Evolutionary conservation across 225 moss, liverwort and hornwort species (phyloP).

Genomic region (Rhytidiadelphus loreus): DNA sequence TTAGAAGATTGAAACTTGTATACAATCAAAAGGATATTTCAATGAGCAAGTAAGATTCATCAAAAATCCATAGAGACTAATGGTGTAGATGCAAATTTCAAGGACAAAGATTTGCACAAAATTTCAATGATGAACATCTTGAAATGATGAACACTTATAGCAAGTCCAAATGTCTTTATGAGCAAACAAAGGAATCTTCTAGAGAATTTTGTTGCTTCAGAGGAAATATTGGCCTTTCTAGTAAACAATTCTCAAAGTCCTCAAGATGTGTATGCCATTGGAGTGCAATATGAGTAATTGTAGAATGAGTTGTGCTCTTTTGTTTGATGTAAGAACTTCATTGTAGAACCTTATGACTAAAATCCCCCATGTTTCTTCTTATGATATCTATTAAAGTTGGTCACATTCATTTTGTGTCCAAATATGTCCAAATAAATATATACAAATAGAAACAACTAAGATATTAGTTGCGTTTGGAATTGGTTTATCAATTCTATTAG

Average conservation of each 20-base stretch:
- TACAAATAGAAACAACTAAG: not conserved
- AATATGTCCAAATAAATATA: not conserved
- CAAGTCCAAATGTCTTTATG: not conserved
- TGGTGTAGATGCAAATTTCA: too few species aligned
- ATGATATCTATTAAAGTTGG: not conserved
- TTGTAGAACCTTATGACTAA: not conserved
- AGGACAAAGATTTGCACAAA: too few species aligned
- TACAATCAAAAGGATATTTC: not conserved
- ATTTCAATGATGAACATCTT: too few species aligned
- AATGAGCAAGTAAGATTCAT: not conserved
- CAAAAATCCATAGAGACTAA: too few species aligned
- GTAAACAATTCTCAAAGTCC: not conserved
- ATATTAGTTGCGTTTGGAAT: too few species aligned
- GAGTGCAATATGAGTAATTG: not conserved
- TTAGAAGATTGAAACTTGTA: too few species aligned
- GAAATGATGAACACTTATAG: not conserved
- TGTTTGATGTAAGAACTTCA: too few species aligned
- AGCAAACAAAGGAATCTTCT: too few species aligned
- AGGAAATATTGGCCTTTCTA: not conserved
- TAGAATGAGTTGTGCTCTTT: fast-evolving
- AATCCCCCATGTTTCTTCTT: not conserved
- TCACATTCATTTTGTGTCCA: not conserved
- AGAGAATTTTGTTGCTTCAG: not conserved
- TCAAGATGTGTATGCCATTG: too few species aligned
- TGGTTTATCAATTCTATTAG: not conserved